A percentile compares a stretch with the other conserved stretches of the same genome.
phyloP scores from a whole-genome alignment of 768 basidiomycete genomes.

The Cyathus striatus region DNA sequence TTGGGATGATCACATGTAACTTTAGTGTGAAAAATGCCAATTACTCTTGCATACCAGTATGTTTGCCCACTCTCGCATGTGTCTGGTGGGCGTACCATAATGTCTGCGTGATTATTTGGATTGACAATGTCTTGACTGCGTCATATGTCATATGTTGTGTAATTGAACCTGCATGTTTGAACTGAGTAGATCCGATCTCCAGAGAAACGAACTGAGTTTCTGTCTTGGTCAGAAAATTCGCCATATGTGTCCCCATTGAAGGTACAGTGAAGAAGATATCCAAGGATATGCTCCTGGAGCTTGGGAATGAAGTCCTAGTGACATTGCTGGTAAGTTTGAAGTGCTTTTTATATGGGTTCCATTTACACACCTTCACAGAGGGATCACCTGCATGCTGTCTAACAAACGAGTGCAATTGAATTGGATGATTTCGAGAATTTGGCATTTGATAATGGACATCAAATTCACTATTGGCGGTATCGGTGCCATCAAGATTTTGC shows the following conservation, averaged over 20 bases:
- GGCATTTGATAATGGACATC: conserved; percentile 5
- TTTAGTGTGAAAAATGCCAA: conserved; percentile 14
- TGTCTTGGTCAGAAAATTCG: conserved; percentile 13
- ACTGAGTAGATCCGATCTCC: conserved; percentile 17
- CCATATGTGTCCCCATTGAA: conserved; percentile 24
- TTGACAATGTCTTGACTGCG: conserved; percentile 20
- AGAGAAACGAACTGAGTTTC: conserved; percentile 10
- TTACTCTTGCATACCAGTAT: conserved; percentile 18
- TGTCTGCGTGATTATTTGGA: conserved; percentile 18
- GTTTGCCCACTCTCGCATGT: conserved; percentile 7
- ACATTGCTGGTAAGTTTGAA: not conserved
- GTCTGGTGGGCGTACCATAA: conserved; percentile 22
- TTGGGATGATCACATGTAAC: conserved; percentile 10
- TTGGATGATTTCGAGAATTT: conserved; percentile 1
- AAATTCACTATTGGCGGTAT: not conserved
- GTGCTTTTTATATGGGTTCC: not conserved
- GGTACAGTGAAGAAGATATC: conserved; percentile 14
- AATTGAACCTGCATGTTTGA: conserved; percentile 15
- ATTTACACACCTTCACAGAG: conserved; percentile 1
- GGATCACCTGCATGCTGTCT: conserved; percentile 2
- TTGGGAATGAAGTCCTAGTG: conserved; percentile 20
- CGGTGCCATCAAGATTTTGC: not conserved
- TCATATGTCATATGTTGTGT: conserved; percentile 22
- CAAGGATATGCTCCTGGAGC: conserved; percentile 27
- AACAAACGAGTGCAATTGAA: not conserved